Base-by-base conservation (phyloP, 805 yeast species). In the Cyberlindnera samutprakarnensis region DNA sequence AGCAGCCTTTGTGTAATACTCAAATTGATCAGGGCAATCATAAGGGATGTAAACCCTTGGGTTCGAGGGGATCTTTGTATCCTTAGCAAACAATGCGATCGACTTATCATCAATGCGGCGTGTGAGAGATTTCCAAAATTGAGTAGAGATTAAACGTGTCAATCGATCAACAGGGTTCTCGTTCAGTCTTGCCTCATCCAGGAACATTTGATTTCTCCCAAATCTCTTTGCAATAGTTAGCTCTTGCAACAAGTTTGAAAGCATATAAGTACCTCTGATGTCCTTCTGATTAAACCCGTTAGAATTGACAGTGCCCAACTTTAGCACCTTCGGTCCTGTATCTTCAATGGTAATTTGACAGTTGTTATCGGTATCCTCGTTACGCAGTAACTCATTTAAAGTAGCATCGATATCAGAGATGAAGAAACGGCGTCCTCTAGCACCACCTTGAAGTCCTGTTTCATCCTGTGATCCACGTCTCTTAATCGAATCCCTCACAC, bases 81-180 rank as follows among this genome's bases (percentile, higher is more conserved):
- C 96, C 18, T 53, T 61, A 1, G 95, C 86, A 69, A 87, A 82
- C 15, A 65, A 71, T 9, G 70, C 68, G 30, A 88, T 68, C 38
- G 75, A 73, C 12, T 68, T 59, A 27, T 68, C 68, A 43, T 79
- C 83, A 30, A 87, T 62, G 43, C 70, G 61, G 51, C 96, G 68
- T 2, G 95, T 84, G 38, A 87, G 64, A 32, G 70, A 66, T 38
- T 69, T 72, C 96, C 96, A 87, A 56, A 87, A 87, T 43, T 74
- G 78, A 8, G 78, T 75, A 4, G 75, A 57, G 34, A 87, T 86
- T 39, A 87, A 64, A 40, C 96, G 65, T 23, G 72, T 66, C 54
- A 87, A 66, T 37, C 96, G 66, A 34, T 67, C 68, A 6, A 86
- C 95, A 0, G 96, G 96, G 50, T 85, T 85, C 56, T 87, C 96